These are phyloP conservation scores for Croton laevigatus DNA, from an alignment of 441 rosid species.

Conservation along the genomic window DNA sequence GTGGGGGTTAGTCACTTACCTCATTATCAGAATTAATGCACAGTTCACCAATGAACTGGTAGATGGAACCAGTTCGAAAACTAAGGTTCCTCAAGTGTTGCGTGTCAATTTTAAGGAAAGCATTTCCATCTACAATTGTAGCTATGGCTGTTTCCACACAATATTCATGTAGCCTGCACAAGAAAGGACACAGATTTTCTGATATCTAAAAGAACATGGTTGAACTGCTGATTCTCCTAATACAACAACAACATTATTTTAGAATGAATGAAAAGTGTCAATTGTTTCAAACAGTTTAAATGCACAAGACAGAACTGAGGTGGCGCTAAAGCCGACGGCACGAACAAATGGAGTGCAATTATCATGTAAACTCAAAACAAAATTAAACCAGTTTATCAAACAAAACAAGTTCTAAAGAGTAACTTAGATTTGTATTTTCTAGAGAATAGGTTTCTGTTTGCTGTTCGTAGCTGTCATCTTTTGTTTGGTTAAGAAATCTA, in stretches of 20 bases:
- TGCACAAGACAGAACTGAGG: too few relatives aligned
- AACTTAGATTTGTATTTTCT: too few relatives aligned
- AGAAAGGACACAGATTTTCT: constrained; percentile 8
- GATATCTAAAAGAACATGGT: neutral
- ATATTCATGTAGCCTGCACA: constrained; percentile 57
- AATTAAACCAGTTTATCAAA: too few relatives aligned
- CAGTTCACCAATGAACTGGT: constrained; percentile 91
- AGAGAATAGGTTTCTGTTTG: too few relatives aligned
- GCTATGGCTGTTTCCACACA: constrained; percentile 54
- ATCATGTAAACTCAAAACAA: too few relatives aligned
- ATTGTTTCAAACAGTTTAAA: neutral
- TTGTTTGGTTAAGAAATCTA: too few relatives aligned
- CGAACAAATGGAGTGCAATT: too few relatives aligned
- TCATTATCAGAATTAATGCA: constrained; percentile 38
- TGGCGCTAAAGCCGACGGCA: too few relatives aligned
- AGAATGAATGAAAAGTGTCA: neutral
- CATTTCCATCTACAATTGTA: constrained; percentile 50
- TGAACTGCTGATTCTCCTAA: neutral
- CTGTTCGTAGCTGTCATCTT: too few relatives aligned
- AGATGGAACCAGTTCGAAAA: constrained; percentile 61
- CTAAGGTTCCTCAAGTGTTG: constrained; percentile 68
- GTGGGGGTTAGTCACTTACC: too few relatives aligned
- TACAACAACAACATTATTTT: neutral
- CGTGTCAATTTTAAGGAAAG: constrained; percentile 51
- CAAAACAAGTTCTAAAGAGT: too few relatives aligned